phyloP scores from a whole-genome alignment of 2,329 filamentous ascomycete genomes.

The Paracamarosporium sp. region DNA sequence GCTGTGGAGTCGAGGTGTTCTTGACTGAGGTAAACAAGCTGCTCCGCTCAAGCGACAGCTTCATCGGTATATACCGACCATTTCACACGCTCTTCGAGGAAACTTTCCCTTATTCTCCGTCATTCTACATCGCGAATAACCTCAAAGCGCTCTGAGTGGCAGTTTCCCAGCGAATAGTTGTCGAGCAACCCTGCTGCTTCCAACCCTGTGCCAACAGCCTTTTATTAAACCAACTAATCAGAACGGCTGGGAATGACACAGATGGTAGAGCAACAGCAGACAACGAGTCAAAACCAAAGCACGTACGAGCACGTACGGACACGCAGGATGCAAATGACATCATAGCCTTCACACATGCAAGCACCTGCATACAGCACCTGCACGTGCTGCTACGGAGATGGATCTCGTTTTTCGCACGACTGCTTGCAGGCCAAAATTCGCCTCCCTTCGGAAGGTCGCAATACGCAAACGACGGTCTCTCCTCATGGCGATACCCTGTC shows the following conservation, averaged over 20 bases:
- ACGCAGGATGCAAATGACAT: not conserved
- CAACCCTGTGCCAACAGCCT: not conserved
- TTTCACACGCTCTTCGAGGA: not conserved
- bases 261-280: not conserved
- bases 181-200: not conserved
- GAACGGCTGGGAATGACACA: not conserved
- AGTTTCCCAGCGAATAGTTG: not conserved
- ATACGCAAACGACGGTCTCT: not conserved
- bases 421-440: too few relatives aligned
- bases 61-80: not conserved
- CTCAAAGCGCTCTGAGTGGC: not conserved
- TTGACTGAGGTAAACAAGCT: too few relatives aligned
- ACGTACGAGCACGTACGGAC: not conserved
- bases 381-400: not conserved
- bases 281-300: too few relatives aligned
- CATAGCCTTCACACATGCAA: not conserved
- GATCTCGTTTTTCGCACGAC: not conserved
- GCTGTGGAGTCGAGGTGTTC: too few relatives aligned
- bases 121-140: not conserved
- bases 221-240: not conserved
- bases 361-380: not conserved
- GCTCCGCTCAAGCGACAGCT: too few relatives aligned
- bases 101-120: too few relatives aligned
- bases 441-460: not conserved
- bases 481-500: not conserved